Evolutionary conservation across 1,284 basidiomycete species (phyloP), one percentile per base, ranked within the genome.

Genomic region (Leccinum pallidistipes): DNA sequence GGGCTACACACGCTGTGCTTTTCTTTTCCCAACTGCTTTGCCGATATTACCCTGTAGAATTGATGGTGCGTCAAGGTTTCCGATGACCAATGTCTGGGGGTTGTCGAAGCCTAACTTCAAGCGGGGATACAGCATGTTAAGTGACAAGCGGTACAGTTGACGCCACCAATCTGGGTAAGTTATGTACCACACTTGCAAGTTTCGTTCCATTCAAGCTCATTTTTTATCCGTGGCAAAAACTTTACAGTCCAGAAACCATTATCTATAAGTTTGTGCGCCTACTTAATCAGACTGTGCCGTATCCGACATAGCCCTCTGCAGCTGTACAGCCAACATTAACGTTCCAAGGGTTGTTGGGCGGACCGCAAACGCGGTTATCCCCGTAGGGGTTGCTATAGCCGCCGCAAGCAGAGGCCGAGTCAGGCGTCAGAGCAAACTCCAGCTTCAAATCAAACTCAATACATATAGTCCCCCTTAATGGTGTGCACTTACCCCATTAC

Each of bases 331-430:
- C 24, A 3, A 38, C 12, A 2, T 3, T 49, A 12, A 57, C 5
- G n/a, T 60, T 56, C 62, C 67, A 70, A 56, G 61, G 67, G 24
- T 69, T n/a, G 49, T 69, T 69, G 38, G 16, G 14, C 14, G 54
- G 34, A 8, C 36, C 16, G 21, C 60, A 59, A 31, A 55, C 40
- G 21, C 45, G 16, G 47, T 71, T 67, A 12, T 58, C 57, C 31
- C 60, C 69, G 16, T 12, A 21, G 60, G 59, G 9, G 5, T 1
- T 29, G 27, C 6, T 29, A 29, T 27, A 27, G 27, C 16, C 54
- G 10, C 9, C 16, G 16, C 69, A 68, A 31, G 60, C 55, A 4
- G 62, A 61, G 1, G 64, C 50, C 3, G 53, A 62, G 16, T 62
- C 63, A 14, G 56, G 43, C 8, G 56, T 53, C 2, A 66, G 31